Base-by-base conservation (phyloP, 2,329 filamentous ascomycete species). In the Pyricularia sp. region DNA sequence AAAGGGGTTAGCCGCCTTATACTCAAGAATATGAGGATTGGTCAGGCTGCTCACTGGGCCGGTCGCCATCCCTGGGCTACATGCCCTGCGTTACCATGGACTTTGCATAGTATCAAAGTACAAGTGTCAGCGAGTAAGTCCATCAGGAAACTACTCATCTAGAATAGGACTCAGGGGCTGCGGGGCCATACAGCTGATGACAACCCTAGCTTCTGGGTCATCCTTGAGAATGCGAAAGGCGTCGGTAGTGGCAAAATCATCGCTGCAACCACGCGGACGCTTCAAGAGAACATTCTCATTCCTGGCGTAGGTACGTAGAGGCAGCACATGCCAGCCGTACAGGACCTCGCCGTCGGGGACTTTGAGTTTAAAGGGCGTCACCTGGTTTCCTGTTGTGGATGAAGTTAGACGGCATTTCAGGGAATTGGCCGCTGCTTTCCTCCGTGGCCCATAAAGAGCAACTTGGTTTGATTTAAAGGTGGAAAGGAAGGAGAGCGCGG, bases 301-400 rank as follows among this genome's bases (percentile, higher is more conserved):
- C 72, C 90, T 83, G 7, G 88, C 82, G 77, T 96, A 97, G 0
- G 92, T 81, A 67, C 90, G 88, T 7, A 96, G 79, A 0, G 94
- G 94, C 66, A 97, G 81, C 68, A 98, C 85, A 75, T 97, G 94
- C 94, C 94, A 98, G 30, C 91, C 92, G 76, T 95, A 96, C 23
- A 98, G 81, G 2, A 82, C 87, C 77, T 94, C 90, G 58, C 88
- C 87, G 77, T 97, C 94, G 87, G 82, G 0, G 93, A 95, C 4
- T 55, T 80, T 81, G 55, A 98, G 79, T 65, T 86, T 88, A 77
- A 98, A 97, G 0, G 94, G 92, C 6, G 92, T 93, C 2, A 97
- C 91, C 80, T 98, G 94, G 73, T 93, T 93, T 76, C 88, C 92
- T 94, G 73, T 2, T 64, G 1, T 14, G 30, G n/a, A 36, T 5